Base-by-base conservation (phyloP, 2,329 filamentous ascomycete species). In the Fusarium verticillioides region DNA sequence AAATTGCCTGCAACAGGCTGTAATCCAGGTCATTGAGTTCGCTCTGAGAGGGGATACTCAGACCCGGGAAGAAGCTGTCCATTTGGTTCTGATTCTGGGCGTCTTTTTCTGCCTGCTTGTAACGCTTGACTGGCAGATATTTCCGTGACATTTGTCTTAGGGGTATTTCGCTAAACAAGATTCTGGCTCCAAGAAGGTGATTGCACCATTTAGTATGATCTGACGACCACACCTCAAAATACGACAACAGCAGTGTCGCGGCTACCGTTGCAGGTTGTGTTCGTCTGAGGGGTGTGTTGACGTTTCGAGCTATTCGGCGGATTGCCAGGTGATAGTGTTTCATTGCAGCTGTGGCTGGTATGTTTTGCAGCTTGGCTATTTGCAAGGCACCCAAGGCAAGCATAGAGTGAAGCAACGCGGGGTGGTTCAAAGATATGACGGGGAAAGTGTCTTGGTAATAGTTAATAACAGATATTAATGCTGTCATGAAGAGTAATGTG, bases 121-220 rank as follows among this genome's bases (percentile, higher is more conserved):
- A 66, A 42, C 80, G 86, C 83, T 87, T 93, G 68, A 93, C 84
- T 1, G 88, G 86, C 68, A 95, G 88, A 66, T 94, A 91, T 61
- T 91, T 88, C 63, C 89, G 89, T 1, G 93, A 94, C 85, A 95
- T 92, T 4, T 89, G 87, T 15, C 88, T 87, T 69, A 95, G 93
- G 56, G 96, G 92, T 46, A 97, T 93, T 79, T 98, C 95, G 59
- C 90, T 89, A 32, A 98, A 87, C 36, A 98, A 87, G 71, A 95
- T 92, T 44, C 92, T 91, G 15, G 94, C 94, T 18, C 96, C 96
- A 53, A 94, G 90, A 42, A 98, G 85, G 82, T 98, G 96, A 70
- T 93, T 96, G 78, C 94, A 96, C 96, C 96, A 99, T 81, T 97
- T 97, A 62, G 93, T 91, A 77, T 98, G 96, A 75, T 99, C 96